Base-by-base conservation (phyloP, 1,284 basidiomycete species). In the Mycena sp. region DNA sequence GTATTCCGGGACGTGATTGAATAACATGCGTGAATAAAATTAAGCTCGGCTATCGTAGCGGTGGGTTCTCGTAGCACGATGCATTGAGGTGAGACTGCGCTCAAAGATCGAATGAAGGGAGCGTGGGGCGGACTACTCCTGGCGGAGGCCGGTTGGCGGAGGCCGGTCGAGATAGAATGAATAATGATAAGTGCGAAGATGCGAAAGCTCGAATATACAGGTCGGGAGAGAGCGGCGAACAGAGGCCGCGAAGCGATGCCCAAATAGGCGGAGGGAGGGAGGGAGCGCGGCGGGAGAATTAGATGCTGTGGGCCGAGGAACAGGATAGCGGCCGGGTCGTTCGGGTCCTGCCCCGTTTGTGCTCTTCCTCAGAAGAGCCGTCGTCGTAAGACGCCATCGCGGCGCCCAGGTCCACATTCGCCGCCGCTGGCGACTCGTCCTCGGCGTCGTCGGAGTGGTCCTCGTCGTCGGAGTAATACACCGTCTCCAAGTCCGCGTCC, bases 181-280 rank as follows among this genome's bases (percentile, higher is more conserved):
- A 66, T 66, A 66, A 66, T 66, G 64, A 66, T 66, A 66, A 37
- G 59, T 61, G 50, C 55, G 64, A 61, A 57, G 48, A 30, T 50
- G 48, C 29, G 50, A 28, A 23, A 1, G 49, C 7, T 52, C 28
- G 17, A 19, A 64, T 64, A 32, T 61, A 54, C 55, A 63, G 6
- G 46, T 19, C 38, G 46, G 28, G 28, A 56, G 38, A 60, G 7
- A 16, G 29, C 37, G 41, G 51, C 30, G 30, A 23, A 51, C 32
- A 28, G 26, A 28, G 49, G 48, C 45, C 46, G 55, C 30, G 37
- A 44, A 16, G 30, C 12, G 25, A 14, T 26, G 54, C 57, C 53
- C 26, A 49, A 55, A 17, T 49, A 44, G 38, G 59, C 51, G 32
- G 45, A 35, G 5, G 48, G 25, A 14, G 26, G 21, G 30, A 25